Evolutionary conservation across 352 stramenopile species (phyloP), one percentile per base, ranked within the genome.

Genomic region (Phytophthora macrochlamydospora): DNA sequence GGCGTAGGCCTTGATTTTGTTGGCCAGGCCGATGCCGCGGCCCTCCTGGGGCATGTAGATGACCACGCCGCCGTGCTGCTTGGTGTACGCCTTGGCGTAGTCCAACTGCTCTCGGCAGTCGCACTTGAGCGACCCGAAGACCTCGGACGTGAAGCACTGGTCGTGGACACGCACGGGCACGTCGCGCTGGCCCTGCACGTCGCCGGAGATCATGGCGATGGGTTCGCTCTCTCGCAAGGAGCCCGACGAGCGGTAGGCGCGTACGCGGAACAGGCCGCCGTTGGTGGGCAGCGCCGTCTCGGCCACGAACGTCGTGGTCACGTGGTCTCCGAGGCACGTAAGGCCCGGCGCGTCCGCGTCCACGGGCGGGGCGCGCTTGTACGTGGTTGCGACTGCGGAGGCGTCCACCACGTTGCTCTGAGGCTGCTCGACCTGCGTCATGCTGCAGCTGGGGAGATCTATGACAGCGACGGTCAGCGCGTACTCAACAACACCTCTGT

Each of bases 1-100:
- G 12, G 93, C 87, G 81, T 99, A 99, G 14, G 98, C 98, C 56
- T 95, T 95, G 62, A 99, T 95, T 80, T 99, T 99, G 81, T 99
- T 99, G 18, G 96, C 96, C 5, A 99, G 81, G 11, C 98, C 98
- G 65, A 99, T 99, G 32, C 98, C 98, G 4, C 98, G 89, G 12
- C 98, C 98, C 76, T 99, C 98, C 76, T 99, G 98, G 45, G 97
- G 97, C 76, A 99, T 93, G 75, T 99, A 99, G 70, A 99, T 98
- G 40, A 99, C 87, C n/a, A 98, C 92, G 29, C 98, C 98, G 2
- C 81, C 93, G 66, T 98, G 82, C 59, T 98, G 78, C 60, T 91
- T 84, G 29, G 98, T 98, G 75, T 97, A 97, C 54, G 91, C 68
- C 62, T 99, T 91, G 37, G 96, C 92, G 72, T 95, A 95, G 59